phyloP scores from a whole-genome alignment of 805 yeast species.

The Peterozyma toletana region DNA sequence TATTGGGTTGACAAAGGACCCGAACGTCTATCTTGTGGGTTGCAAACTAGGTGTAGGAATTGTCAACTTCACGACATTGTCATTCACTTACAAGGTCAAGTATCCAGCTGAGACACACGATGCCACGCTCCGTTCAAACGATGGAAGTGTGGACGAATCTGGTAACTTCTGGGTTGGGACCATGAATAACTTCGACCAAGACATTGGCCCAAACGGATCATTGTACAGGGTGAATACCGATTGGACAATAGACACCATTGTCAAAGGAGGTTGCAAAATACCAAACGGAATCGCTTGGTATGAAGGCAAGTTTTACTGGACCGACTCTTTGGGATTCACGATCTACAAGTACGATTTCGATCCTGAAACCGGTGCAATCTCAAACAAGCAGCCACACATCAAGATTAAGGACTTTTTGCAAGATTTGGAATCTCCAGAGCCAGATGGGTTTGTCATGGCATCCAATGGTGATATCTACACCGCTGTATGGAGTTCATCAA shows the following conservation, averaged over 20 bases:
- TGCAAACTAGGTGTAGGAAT: constrained; percentile 58
- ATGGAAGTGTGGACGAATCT: constrained; percentile 70
- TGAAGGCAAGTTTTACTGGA: constrained; percentile 37
- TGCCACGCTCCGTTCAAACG: constrained; percentile 58
- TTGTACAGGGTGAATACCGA: constrained; percentile 24
- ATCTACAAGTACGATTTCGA: constrained; percentile 43
- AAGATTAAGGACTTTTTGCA: constrained; percentile 20
- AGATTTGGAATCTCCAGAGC: constrained; percentile 42
- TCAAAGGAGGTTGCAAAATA: constrained; percentile 36
- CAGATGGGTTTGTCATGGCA: constrained; percentile 74
- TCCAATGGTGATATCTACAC: constrained; percentile 47
- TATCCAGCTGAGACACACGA: constrained; percentile 33
- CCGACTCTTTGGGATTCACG: constrained; percentile 41
- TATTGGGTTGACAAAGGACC: constrained; percentile 56
- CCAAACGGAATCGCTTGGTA: constrained; percentile 72
- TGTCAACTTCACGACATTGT: constrained; percentile 33
- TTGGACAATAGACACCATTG: constrained; percentile 22
- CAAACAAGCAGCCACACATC: constrained; percentile 32
- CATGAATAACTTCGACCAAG: constrained; percentile 39
- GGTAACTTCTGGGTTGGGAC: constrained; percentile 80
- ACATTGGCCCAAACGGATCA: constrained; percentile 44
- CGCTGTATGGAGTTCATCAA: constrained; percentile 58
- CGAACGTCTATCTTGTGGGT: constrained; percentile 51
- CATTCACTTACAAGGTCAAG: constrained; percentile 27
- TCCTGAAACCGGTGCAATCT: constrained; percentile 22